Percentiles rank a stretch among this genome's conserved stretches.
These are phyloP conservation scores for Penicillium nordicum DNA, from an alignment of 2,329 filamentous ascomycete genomes.

Conservation along the genomic window DNA sequence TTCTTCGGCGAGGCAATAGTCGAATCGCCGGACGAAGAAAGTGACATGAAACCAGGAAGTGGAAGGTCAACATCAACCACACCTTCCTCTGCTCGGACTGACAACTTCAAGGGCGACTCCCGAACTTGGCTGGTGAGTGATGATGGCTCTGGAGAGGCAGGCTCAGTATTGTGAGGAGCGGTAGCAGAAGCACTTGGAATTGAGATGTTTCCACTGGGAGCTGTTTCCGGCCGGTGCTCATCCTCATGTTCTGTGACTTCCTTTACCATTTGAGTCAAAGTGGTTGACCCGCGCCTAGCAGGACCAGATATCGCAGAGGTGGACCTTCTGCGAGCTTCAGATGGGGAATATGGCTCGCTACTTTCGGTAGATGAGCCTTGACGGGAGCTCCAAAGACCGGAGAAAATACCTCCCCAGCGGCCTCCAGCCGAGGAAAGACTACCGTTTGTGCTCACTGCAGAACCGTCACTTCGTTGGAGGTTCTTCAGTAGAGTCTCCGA, in stretches of 20 bases:
- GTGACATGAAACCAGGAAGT: slow-evolving; percentile 50
- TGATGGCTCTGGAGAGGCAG: slow-evolving; percentile 28
- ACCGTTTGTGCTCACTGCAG: slow-evolving; percentile 44
- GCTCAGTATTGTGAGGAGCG: slow-evolving; percentile 17
- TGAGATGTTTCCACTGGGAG: slow-evolving; percentile 35
- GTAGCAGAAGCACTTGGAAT: slow-evolving; percentile 29
- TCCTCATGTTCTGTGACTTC: slow-evolving; percentile 24
- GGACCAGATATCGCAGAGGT: slow-evolving; percentile 27
- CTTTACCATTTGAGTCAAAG: slow-evolving; percentile 35
- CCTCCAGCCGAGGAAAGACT: slow-evolving; percentile 47
- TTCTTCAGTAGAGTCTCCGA: slow-evolving; percentile 55
- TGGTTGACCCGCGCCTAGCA: slow-evolving; percentile 26
- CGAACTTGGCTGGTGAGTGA: slow-evolving; percentile 32
- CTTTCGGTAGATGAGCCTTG: slow-evolving; percentile 49
- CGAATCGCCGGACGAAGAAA: slow-evolving; percentile 46
- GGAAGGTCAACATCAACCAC: slow-evolving; percentile 60
- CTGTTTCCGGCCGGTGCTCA: slow-evolving; percentile 20
- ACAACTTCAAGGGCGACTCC: slow-evolving; percentile 51
- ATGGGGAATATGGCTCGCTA: slow-evolving; percentile 17
- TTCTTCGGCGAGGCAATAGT: slow-evolving; percentile 43
- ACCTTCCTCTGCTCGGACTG: slow-evolving; percentile 56
- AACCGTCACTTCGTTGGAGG: slow-evolving; percentile 53
- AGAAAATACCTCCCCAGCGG: slow-evolving; percentile 57
- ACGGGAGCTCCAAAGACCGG: slow-evolving; percentile 53
- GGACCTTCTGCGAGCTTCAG: slow-evolving; percentile 29